These are phyloP conservation scores for Pyricularia pennisetigena DNA, from an alignment of 2,329 filamentous ascomycete species.

Conservation along the genomic window DNA sequence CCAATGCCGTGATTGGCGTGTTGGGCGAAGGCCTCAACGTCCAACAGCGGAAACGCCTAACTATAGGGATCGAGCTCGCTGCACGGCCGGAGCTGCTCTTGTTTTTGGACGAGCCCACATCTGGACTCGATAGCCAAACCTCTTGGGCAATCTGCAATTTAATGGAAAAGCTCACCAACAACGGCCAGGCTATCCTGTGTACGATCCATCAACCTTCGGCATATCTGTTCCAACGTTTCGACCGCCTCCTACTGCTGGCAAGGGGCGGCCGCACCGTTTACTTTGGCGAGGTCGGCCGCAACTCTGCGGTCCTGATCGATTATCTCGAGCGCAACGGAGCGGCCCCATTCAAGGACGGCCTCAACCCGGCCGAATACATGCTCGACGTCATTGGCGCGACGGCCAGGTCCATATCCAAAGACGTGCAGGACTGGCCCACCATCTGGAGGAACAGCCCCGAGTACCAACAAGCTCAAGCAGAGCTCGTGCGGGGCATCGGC, in stretches of 20 bases:
- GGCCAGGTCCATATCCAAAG: not conserved
- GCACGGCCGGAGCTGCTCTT: conserved; percentile 48
- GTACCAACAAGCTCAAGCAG: not conserved
- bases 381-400: conserved; percentile 33
- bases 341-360: conserved; percentile 37
- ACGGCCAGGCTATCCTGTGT: conserved; percentile 37
- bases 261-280: conserved; percentile 6
- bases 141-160: conserved; percentile 63
- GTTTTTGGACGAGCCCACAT: conserved; percentile 63
- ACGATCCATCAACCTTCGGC: conserved; percentile 42
- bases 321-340: conserved; percentile 56
- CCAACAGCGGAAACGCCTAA: conserved; percentile 51
- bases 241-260: conserved; percentile 35
- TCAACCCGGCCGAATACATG: conserved; percentile 63
- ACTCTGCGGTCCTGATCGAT: conserved; percentile 35
- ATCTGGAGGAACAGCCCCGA: not conserved
- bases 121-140: conserved; percentile 63
- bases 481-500: not conserved
- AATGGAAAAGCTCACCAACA: conserved; percentile 52
- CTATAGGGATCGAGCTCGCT: conserved; percentile 48
- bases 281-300: conserved; percentile 13
- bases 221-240: conserved; percentile 37
- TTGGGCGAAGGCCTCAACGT: conserved; percentile 52
- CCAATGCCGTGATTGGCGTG: conserved; percentile 54
- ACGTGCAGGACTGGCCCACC: not conserved